Conservation (phyloP, 2,329 filamentous ascomycete genomes). For the Venturia oleaginea region DNA sequence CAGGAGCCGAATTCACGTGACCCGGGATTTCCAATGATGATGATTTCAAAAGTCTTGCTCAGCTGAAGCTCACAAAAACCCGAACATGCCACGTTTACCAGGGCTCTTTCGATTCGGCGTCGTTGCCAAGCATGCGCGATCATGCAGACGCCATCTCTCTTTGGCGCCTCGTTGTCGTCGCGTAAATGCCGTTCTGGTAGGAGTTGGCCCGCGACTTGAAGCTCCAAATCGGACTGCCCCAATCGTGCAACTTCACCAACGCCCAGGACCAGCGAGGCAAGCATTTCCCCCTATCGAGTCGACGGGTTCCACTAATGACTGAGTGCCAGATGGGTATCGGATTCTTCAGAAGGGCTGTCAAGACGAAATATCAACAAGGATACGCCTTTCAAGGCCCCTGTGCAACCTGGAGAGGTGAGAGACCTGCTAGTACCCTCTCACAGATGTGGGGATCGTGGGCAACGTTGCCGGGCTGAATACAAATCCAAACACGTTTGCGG, state of each 20-base stretch:
- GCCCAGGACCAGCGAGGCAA: not conserved
- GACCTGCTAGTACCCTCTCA: not conserved
- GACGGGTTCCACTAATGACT: not conserved
- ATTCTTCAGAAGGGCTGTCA: not conserved
- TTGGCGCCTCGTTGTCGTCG: not conserved
- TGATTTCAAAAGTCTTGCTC: not conserved
- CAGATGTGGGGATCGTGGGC: not conserved
- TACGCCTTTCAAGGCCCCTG: slow-evolving; percentile 1
- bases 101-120: not conserved
- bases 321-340: not conserved
- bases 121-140: not conserved
- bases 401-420: not conserved
- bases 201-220: not conserved
- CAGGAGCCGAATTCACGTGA: not conserved
- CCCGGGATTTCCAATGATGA: not conserved
- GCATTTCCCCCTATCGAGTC: not conserved
- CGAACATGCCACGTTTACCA: not conserved
- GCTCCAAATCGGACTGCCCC: not conserved
- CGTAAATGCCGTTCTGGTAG: not conserved
- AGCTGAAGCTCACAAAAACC: not conserved
- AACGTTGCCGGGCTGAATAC: not conserved
- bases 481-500: not conserved
- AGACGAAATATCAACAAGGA: not conserved
- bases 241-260: not conserved
- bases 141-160: not conserved